These are phyloP conservation scores for Tylopilus orsonianus DNA, from an alignment of 1,284 basidiomycete genomes.

Conservation along the genomic window DNA sequence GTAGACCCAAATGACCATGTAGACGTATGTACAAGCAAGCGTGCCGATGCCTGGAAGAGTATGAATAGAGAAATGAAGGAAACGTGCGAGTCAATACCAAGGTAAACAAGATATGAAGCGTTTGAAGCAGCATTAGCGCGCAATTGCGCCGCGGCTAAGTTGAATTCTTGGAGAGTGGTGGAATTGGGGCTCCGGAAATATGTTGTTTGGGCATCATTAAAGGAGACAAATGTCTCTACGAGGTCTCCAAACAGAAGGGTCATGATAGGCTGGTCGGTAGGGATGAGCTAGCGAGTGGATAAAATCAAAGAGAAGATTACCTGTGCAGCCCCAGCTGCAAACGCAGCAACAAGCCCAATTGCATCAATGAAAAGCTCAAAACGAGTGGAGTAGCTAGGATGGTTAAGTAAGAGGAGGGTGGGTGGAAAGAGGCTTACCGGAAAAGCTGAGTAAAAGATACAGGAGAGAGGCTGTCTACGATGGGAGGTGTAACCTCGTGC, in stretches of 20 bases:
- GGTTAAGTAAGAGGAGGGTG: not conserved
- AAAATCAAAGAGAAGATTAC: slow-evolving; percentile 36
- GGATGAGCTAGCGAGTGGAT: slow-evolving; percentile 7
- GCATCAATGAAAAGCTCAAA: slow-evolving; percentile 63
- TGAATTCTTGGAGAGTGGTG: slow-evolving; percentile 29
- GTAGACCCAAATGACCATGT: slow-evolving; percentile 88
- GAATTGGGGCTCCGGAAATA: slow-evolving; percentile 26
- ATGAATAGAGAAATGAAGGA: not conserved
- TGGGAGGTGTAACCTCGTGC: too few relatives aligned
- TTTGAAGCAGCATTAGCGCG: slow-evolving; percentile 50
- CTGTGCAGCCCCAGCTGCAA: slow-evolving; percentile 73
- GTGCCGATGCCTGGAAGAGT: slow-evolving; percentile 55
- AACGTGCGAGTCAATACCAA: slow-evolving; percentile 51
- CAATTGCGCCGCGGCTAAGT: slow-evolving; percentile 49
- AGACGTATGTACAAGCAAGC: slow-evolving; percentile 69
- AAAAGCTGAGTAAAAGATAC: too few relatives aligned
- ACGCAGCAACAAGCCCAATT: slow-evolving; percentile 67
- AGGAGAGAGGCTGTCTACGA: too few relatives aligned
- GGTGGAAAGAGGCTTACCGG: fast-evolving
- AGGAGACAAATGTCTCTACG: slow-evolving; percentile 73
- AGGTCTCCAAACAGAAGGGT: slow-evolving; percentile 80
- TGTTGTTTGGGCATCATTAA: slow-evolving; percentile 36
- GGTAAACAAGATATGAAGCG: slow-evolving; percentile 65
- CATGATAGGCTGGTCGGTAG: slow-evolving; percentile 67
- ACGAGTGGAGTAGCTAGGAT: slow-evolving; percentile 43